Base-by-base conservation (phyloP, 2,329 filamentous ascomycete genomes). In the Incumbomyces lentus region DNA sequence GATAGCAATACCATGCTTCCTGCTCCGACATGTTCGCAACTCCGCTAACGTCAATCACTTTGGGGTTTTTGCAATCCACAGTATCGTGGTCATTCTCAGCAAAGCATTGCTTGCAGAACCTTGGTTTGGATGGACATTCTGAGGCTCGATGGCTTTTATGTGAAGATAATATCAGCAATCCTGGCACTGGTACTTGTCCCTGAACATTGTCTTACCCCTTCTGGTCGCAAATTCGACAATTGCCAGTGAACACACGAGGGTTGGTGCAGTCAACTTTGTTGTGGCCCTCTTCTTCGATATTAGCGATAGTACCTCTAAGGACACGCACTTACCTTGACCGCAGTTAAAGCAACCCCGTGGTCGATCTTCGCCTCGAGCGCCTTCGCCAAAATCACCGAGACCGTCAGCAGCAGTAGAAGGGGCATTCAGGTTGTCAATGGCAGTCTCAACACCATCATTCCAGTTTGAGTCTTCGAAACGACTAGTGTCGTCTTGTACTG, bases 21-120 rank as follows among this genome's bases (percentile, higher is more conserved):
- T 68, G 65, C 4, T 70, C 64, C 16, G 62, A 57, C 58, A 70
- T 64, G 52, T 74, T 71, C 1, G 70, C 63, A 31, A 77, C 55
- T 16, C 64, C 58, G 38, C 63, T 61, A 26, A 62, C 50, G 45
- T 73, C 67, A 35, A 73, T 63, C 31, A 64, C 62, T 44, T 69
- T 68, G 30, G 68, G 66, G 10, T 64, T 62, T 22, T 60, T 69
- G 59, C 70, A 73, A 2, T 70, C 66, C 4, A 62, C 56, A 0
- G 68, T 63, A 33, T 59, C 59, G 51, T 73, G 70, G 8, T 70
- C 69, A 70, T 34, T 52, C 70, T 63, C 72, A 68, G 40, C 55
- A 50, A 45, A 60, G 58, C 70, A 73, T 48, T 72, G 72, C 50
- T 64, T 67, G 60, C 70, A 73, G 18, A 67, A 58, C 40, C 66